Evolutionary conservation across 148 eudicot genomes (phyloP).

Genomic region (Camellia lanceoleosa): DNA sequence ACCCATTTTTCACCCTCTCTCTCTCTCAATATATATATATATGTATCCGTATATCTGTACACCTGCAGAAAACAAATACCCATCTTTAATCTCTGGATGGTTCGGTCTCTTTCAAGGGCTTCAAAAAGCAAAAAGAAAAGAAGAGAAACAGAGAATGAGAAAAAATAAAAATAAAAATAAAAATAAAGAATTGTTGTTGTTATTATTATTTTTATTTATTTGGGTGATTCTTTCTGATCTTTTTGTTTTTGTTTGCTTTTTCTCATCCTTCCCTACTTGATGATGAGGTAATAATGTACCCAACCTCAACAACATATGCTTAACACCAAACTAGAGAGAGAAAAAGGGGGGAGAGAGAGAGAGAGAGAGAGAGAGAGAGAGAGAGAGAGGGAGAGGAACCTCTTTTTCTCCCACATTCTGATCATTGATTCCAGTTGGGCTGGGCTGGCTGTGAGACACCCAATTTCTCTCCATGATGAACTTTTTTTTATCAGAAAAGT

Average conservation of each 20-base stretch:
- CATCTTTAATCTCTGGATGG: constrained; percentile 21
- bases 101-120: constrained; percentile 33
- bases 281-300: constrained; percentile 71
- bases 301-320: constrained; percentile 30
- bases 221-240: constrained; percentile 30
- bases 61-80: constrained; percentile 27
- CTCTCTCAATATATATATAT: neutral
- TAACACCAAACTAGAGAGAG: constrained; percentile 22
- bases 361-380: constrained; percentile 9
- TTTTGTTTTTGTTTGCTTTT: constrained; percentile 21
- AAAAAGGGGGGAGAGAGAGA: constrained; percentile 11
- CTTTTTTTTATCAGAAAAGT: constrained; percentile 12
- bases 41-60: constrained; percentile 15
- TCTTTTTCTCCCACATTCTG: constrained; percentile 25
- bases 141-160: neutral
- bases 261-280: constrained; percentile 32
- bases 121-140: constrained; percentile 14
- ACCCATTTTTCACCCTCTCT: neutral
- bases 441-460: constrained; percentile 43
- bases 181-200: neutral
- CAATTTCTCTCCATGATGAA: constrained; percentile 21
- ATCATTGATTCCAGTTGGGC: constrained; percentile 69
- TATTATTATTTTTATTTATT: neutral
- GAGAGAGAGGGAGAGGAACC: constrained; percentile 7
- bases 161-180: neutral